Conservation (phyloP, 129 eudicot species). For the Deinandra increscens region DNA sequence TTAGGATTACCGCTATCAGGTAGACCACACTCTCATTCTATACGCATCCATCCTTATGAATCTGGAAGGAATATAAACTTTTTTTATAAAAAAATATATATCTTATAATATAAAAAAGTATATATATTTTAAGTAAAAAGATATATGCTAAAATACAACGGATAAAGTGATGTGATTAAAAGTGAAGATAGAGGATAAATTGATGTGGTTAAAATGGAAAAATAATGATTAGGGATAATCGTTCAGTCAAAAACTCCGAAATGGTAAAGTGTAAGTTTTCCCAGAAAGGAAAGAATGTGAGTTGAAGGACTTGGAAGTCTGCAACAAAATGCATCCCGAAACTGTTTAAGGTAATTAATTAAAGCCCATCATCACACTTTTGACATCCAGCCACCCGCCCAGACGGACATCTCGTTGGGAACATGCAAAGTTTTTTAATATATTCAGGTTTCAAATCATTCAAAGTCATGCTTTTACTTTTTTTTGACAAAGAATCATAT, state of each 20-base stretch:
- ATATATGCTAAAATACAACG: neutral
- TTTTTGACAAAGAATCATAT: neutral
- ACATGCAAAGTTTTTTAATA: slow-evolving; percentile 20
- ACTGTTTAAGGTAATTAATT: slow-evolving; percentile 35
- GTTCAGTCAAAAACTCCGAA: slow-evolving; percentile 3
- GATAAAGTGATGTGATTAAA: slow-evolving; percentile 3
- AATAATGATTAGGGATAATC: neutral
- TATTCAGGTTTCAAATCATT: slow-evolving; percentile 1
- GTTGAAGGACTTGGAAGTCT: slow-evolving; percentile 16
- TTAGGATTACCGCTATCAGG: too few relatives aligned
- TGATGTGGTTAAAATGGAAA: neutral
- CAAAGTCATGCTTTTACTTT: neutral
- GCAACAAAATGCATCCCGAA: slow-evolving; percentile 29
- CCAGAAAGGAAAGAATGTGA: slow-evolving; percentile 34
- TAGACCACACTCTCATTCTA: too few relatives aligned
- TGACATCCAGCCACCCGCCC: slow-evolving; percentile 21
- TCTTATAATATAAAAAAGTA: neutral
- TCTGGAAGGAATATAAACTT: too few relatives aligned
- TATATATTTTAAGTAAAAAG: neutral
- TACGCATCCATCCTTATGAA: too few relatives aligned
- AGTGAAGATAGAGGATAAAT: neutral
- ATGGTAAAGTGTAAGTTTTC: slow-evolving; percentile 9
- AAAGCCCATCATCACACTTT: slow-evolving; percentile 35
- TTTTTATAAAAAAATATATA: neutral
- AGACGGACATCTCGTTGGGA: slow-evolving; percentile 31